Evolutionary conservation across 2,329 filamentous ascomycete genomes (phyloP).

Genomic region (Pseudogymnoascus sp.): DNA sequence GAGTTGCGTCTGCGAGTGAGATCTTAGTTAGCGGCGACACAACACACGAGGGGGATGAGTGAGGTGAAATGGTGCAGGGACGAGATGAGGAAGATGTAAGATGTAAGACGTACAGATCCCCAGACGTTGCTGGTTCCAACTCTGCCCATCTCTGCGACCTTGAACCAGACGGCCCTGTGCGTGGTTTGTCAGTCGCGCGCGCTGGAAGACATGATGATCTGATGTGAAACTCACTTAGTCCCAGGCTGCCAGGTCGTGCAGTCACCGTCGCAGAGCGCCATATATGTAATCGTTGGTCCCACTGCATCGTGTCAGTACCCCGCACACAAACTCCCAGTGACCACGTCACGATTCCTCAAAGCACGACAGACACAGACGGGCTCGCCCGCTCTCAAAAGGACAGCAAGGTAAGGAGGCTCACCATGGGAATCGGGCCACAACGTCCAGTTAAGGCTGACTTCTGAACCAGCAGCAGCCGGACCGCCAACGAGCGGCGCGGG

Average conservation of each 20-base stretch:
- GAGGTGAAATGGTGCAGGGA: not conserved
- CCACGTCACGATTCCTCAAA: not conserved
- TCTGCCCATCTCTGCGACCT: slow-evolving; percentile 14
- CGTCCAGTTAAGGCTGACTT: slow-evolving; percentile 50
- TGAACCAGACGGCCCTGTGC: slow-evolving; percentile 18
- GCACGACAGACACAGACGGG: not conserved
- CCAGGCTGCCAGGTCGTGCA: slow-evolving; percentile 45
- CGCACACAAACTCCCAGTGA: slow-evolving; percentile 25
- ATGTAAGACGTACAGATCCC: slow-evolving; percentile 10
- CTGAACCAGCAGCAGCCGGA: slow-evolving; percentile 45
- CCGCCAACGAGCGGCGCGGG: slow-evolving; percentile 52
- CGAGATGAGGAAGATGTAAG: not conserved
- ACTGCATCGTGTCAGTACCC: slow-evolving; percentile 39
- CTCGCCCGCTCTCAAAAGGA: not conserved
- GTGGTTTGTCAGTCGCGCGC: not conserved
- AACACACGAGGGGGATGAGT: not conserved
- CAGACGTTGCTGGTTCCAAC: slow-evolving; percentile 15
- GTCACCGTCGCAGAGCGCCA: slow-evolving; percentile 49
- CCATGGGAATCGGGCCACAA: slow-evolving; percentile 36
- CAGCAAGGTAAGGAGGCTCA: not conserved
- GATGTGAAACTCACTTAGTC: slow-evolving; percentile 27
- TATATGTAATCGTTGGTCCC: slow-evolving; percentile 52
- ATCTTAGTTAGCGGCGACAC: not conserved
- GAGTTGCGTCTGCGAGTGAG: slow-evolving; percentile 10
- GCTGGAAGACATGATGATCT: not conserved